Evolutionary conservation across 2,329 filamentous ascomycete species (phyloP), one percentile per base, ranked within the genome.

Genomic region (Lanzia echinophila): DNA sequence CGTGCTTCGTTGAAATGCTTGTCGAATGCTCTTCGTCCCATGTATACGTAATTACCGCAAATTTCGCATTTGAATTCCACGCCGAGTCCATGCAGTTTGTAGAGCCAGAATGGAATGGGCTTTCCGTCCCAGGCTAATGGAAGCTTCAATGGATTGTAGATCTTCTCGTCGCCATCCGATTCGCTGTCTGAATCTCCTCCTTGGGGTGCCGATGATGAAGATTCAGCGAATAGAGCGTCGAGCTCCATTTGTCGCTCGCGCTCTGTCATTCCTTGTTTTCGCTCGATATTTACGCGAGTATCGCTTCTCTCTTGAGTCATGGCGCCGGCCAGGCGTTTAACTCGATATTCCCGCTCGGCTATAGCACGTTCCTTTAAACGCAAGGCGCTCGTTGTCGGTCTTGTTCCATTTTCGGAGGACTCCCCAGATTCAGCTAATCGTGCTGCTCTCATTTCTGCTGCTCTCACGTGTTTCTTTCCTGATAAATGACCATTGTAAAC

Each of bases 1-100:
- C 90, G 78, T 8, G 88, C 84, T 70, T 99, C 94, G 62, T 91
- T 95, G 73, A 99, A 99, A 70, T 99, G 94, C 76, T 99, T 99
- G 69, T 99, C 94, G 64, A 96, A 99, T 1, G 91, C 91, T 47
- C 94, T 83, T 22, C 94, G 81, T 15, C 94, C 94, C 87, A 96
- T 96, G 74, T 97, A 97, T n/a, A 96, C 90, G 66, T 90, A 96
- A 71, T 97, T 97, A 53, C 94, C 94, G 67, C 94, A 99, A 54
- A 99, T 89, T 69, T 99, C 92, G 75, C 94, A 99, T 0, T 87
- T 79, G 62, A 96, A 96, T 64, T 99, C 94, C 12, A 96, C 90
- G 8, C 94, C 94, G 24, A 99, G 75, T 1, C 94, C 94, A 67
- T 99, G 94, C 15, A 99, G 79, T 63, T 96, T 94, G 77, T 97